Percentiles rank a stretch among this genome's conserved stretches.
phyloP scores from a whole-genome alignment of 2,329 filamentous ascomycete species.

The Teratosphaeria gauchensis region DNA sequence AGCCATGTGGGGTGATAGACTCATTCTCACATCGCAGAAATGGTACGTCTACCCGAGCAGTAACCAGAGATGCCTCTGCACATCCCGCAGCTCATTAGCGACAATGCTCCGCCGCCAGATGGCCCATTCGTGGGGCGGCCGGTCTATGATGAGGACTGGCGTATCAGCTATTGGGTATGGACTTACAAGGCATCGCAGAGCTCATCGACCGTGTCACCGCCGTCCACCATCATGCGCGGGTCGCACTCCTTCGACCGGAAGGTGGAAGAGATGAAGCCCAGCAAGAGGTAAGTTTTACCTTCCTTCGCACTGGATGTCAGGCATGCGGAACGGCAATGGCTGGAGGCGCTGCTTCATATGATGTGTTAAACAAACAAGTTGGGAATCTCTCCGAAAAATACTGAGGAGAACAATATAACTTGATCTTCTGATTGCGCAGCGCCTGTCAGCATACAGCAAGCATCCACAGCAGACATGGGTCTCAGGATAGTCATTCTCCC shows the following conservation, averaged over 20 bases:
- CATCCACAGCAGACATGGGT: slow-evolving; percentile 1
- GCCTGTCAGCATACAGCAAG: neutral
- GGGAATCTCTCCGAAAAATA: slow-evolving; percentile 99
- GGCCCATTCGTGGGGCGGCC: neutral
- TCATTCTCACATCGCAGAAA: neutral
- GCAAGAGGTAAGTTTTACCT: slow-evolving; percentile 57
- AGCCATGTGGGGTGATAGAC: slow-evolving; percentile 2
- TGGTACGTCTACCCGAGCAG: neutral
- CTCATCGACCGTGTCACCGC: slow-evolving; percentile 61
- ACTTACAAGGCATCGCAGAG: slow-evolving; percentile 24
- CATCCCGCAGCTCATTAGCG: neutral
- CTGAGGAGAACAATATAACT: slow-evolving; percentile 82
- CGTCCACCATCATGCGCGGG: slow-evolving; percentile 44
- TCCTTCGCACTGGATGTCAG: slow-evolving; percentile 11
- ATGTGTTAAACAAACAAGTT: slow-evolving; percentile 77
- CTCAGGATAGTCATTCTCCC: slow-evolving; percentile 1
- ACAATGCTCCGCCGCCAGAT: neutral
- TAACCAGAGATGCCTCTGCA: neutral
- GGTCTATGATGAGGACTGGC: neutral
- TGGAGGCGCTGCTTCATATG: slow-evolving; percentile 50
- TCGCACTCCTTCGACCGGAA: slow-evolving; percentile 68
- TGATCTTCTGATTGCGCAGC: slow-evolving; percentile 54
- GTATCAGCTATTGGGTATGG: neutral
- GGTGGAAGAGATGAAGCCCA: slow-evolving; percentile 73
- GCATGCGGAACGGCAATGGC: slow-evolving; percentile 4